phyloP scores from a whole-genome alignment of 2,329 filamentous ascomycete genomes.

The Botryotinia calthae region DNA sequence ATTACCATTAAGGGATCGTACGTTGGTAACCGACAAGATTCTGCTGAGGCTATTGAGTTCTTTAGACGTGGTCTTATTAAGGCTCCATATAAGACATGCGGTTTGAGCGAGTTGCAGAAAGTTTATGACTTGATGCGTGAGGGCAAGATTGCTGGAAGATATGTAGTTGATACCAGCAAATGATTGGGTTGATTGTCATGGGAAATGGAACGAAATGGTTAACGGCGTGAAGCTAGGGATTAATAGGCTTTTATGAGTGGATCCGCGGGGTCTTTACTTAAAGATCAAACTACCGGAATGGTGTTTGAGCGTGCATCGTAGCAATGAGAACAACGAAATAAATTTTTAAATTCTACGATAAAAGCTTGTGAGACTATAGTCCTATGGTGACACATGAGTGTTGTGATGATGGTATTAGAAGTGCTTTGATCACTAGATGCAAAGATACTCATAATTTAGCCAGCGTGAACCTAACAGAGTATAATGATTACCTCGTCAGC shows the following conservation, averaged over 20 bases:
- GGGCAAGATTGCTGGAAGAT: constrained; percentile 72
- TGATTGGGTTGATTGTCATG: constrained; percentile 40
- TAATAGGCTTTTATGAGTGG: neutral
- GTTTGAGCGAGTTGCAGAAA: constrained; percentile 72
- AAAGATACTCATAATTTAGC: neutral
- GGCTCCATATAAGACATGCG: constrained; percentile 80
- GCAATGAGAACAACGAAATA: neutral
- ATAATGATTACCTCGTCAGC: no score
- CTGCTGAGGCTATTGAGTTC: constrained; percentile 87
- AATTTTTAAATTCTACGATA: neutral
- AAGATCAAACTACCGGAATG: neutral
- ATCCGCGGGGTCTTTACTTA: neutral
- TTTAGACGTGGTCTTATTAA: constrained; percentile 76
- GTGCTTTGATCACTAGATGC: neutral
- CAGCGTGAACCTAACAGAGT: neutral
- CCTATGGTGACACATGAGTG: neutral
- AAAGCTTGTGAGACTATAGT: neutral
- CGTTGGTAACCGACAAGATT: constrained; percentile 88
- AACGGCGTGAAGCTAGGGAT: neutral
- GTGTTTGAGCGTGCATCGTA: neutral
- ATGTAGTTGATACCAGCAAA: constrained; percentile 72
- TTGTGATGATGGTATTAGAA: neutral
- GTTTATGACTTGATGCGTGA: constrained; percentile 76
- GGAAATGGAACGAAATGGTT: neutral
- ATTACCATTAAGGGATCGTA: constrained; percentile 90